Evolutionary conservation across 768 basidiomycete genomes (phyloP).

Genomic region (Suillus subluteus): DNA sequence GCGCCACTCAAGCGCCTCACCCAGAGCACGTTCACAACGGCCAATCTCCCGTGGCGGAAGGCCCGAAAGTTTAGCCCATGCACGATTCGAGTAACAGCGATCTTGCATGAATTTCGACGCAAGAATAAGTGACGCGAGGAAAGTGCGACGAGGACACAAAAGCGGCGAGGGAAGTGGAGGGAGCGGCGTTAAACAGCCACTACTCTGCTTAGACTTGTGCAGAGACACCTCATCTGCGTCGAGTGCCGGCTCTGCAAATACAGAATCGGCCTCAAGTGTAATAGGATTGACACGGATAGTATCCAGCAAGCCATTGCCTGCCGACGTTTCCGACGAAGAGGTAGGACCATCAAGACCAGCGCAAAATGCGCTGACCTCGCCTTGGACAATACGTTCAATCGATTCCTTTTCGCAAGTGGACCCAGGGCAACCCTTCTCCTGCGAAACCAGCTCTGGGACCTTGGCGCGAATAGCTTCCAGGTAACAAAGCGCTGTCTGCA

Average conservation of each 20-base stretch:
- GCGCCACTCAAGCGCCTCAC: slow-evolving; percentile 87
- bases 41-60: slow-evolving; percentile 85
- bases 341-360: slow-evolving; percentile 32
- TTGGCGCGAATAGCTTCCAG: slow-evolving; percentile 79
- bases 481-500: slow-evolving; percentile 89
- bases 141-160: slow-evolving; percentile 85
- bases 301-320: slow-evolving; percentile 37
- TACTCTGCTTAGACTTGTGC: slow-evolving; percentile 18
- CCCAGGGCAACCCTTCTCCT: slow-evolving; percentile 51
- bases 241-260: slow-evolving; percentile 24
- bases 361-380: slow-evolving; percentile 45
- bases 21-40: slow-evolving; percentile 85
- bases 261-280: slow-evolving; percentile 17
- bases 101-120: slow-evolving; percentile 95
- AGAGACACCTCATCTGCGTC: slow-evolving; percentile 16
- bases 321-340: slow-evolving; percentile 14
- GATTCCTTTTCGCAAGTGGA: slow-evolving; percentile 44
- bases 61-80: slow-evolving; percentile 95
- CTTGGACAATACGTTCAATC: slow-evolving; percentile 45
- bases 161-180: slow-evolving; percentile 74
- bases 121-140: slow-evolving; percentile 85
- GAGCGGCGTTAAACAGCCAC: slow-evolving; percentile 35
- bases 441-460: slow-evolving; percentile 61
- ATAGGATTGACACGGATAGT: slow-evolving; percentile 48
- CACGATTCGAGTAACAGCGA: slow-evolving; percentile 89